A percentile compares a stretch with the other conserved stretches of the same genome.
These are phyloP conservation scores for Lentinula guzmanii DNA, from an alignment of 768 basidiomycete genomes.

Conservation along the genomic window DNA sequence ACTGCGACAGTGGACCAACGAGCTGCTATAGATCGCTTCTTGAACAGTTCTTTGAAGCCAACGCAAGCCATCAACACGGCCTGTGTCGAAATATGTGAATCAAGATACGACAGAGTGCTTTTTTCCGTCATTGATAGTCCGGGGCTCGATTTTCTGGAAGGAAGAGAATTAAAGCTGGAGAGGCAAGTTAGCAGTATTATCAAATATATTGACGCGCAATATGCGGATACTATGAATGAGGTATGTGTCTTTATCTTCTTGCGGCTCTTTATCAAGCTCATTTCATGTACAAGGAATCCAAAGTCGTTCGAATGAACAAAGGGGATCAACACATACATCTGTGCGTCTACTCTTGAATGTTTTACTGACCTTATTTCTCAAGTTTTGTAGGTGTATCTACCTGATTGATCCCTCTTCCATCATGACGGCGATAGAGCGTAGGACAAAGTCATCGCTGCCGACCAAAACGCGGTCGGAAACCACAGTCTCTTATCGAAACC, in stretches of 20 bases:
- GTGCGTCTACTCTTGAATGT: conserved; percentile 36
- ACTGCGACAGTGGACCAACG: conserved; percentile 71
- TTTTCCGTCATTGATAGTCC: conserved; percentile 85
- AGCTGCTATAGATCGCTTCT: conserved; percentile 55
- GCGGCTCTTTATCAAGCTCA: neutral
- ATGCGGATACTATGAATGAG: conserved; percentile 84
- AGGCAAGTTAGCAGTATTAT: conserved; percentile 69
- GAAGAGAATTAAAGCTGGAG: conserved; percentile 73
- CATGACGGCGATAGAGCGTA: conserved; percentile 47
- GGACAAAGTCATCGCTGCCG: conserved; percentile 41
- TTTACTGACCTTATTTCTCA: conserved; percentile 8
- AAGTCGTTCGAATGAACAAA: conserved; percentile 81
- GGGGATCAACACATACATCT: conserved; percentile 88
- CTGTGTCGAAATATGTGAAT: conserved; percentile 79
- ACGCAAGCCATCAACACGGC: conserved; percentile 64
- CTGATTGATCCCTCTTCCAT: conserved; percentile 77
- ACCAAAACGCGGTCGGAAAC: conserved; percentile 60
- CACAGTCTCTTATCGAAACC: conserved; percentile 47
- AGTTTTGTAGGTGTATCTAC: conserved; percentile 63
- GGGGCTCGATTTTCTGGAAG: conserved; percentile 69
- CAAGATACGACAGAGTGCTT: conserved; percentile 69
- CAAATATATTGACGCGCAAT: conserved; percentile 76
- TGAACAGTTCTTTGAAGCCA: conserved; percentile 51
- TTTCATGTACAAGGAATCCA: conserved; percentile 52
- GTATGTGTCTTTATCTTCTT: conserved; percentile 29